Conservation (phyloP, 1,284 basidiomycete genomes). For the Psilocybe mexicana region DNA sequence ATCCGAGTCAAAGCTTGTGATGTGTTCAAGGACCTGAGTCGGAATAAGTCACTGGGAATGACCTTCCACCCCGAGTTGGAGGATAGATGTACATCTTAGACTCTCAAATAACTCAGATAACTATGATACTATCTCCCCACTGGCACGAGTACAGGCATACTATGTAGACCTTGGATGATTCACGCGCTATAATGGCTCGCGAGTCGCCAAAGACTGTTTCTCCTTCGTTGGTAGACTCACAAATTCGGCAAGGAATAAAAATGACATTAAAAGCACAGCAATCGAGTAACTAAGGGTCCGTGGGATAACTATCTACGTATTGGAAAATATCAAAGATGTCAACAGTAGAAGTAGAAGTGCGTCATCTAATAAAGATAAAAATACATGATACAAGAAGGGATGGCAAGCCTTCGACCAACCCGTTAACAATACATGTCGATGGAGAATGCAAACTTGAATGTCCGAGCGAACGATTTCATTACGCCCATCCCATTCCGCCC, state of each 20-base stretch:
- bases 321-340: not conserved
- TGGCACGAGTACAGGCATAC: not conserved
- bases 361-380: not conserved
- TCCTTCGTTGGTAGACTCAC: no score
- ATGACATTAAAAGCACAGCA: no score
- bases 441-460: not conserved
- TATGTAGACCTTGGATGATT: no score
- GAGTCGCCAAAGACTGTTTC: no score
- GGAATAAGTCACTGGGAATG: not conserved
- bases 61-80: not conserved
- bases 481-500: not conserved
- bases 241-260: no score
- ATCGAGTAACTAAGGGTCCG: not conserved
- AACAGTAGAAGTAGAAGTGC: not conserved
- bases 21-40: not conserved
- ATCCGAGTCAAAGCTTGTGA: not conserved
- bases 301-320: not conserved
- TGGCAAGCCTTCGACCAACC: not conserved
- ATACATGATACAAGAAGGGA: not conserved
- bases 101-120: not conserved
- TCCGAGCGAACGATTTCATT: not conserved
- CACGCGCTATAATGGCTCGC: no score
- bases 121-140: not conserved
- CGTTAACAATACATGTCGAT: not conserved
- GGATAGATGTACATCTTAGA: not conserved